phyloP scores from a whole-genome alignment of 495 filamentous ascomycete species.

The Neurospora pannonica region DNA sequence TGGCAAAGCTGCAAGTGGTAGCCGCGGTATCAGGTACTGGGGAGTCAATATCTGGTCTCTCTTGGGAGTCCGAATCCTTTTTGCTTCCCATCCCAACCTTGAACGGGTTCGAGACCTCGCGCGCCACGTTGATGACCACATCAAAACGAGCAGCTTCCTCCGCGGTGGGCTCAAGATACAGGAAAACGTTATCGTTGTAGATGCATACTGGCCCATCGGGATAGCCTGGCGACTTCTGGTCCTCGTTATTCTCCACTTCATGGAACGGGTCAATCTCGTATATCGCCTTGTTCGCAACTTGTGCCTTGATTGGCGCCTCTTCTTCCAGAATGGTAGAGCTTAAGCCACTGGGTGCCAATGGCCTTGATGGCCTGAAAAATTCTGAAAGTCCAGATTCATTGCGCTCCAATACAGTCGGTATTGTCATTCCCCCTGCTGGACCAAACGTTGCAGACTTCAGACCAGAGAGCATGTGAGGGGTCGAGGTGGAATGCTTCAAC shows the following conservation, averaged over 20 bases:
- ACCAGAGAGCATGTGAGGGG: constrained; percentile 44
- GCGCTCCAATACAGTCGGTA: constrained; percentile 39
- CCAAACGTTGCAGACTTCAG: constrained; percentile 45
- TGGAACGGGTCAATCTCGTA: constrained; percentile 42
- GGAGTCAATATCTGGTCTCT: constrained; percentile 27
- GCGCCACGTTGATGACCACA: constrained; percentile 89
- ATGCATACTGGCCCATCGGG: constrained; percentile 88
- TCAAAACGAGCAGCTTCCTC: constrained; percentile 83
- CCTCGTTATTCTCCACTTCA: constrained; percentile 49
- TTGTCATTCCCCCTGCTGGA: constrained; percentile 43
- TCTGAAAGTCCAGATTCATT: constrained; percentile 40
- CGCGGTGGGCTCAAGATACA: constrained; percentile 83
- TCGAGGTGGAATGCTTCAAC: constrained; percentile 47
- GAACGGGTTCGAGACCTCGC: constrained; percentile 89
- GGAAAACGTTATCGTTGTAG: constrained; percentile 82
- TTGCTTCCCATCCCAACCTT: constrained; percentile 25
- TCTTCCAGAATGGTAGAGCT: constrained; percentile 59
- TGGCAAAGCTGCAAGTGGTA: constrained; percentile 61
- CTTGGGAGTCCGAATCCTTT: constrained; percentile 5
- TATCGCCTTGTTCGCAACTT: constrained; percentile 43
- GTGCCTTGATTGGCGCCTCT: constrained; percentile 59
- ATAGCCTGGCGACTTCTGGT: constrained; percentile 84
- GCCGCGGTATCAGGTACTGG: constrained; percentile 60
- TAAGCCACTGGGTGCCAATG: constrained; percentile 13
- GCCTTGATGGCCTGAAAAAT: constrained; percentile 36